Evolutionary conservation across 805 yeast genomes (phyloP), one percentile per base, ranked within the genome.

Genomic region (Komagataella kurtzmanii): DNA sequence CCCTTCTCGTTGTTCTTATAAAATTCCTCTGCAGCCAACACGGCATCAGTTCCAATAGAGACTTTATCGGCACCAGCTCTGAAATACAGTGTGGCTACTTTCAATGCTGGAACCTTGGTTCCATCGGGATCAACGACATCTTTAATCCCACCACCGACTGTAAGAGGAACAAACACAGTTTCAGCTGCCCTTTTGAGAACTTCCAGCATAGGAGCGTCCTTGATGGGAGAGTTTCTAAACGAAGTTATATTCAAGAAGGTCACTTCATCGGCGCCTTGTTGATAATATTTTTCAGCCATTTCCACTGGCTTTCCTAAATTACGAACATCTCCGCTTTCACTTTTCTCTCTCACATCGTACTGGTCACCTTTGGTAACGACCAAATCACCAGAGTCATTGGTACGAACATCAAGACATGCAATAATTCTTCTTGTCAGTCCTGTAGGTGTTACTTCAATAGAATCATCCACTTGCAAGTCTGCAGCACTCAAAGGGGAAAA

Each of bases 361-460:
- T 93, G 99, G 62, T 93, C 99, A 53, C 99, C 99, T 67, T 93
- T 93, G 0, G 99, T 93, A 24, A 93, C 99, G 1, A 93, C 99
- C 58, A 93, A 75, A 64, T 93, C 99, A 36, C 99, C 99, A 44
- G 72, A 73, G 61, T 93, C 99, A 63, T 93, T 93, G 6, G 96
- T 75, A 60, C 99, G 80, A n/a, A 93, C 99, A 63, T 93, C 99
- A 47, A 93, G 68, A 66, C 99, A 93, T 0, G 99, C 99, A 68
- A 93, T 89, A 19, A 95, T 79, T 67, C 99, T 81, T 64, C 91
- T 78, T 1, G 97, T 83, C 24, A 93, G 73, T 0, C 97, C 97
- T 58, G 64, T 65, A 17, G 58, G 53, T 1, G 67, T 62, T 30
- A 45, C 51, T 52, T 64, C 67, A 23, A 65, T 54, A 5, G 48